These are phyloP conservation scores for Fraxinus baroniana DNA, from an alignment of 305 asterid species.

Conservation along the genomic window DNA sequence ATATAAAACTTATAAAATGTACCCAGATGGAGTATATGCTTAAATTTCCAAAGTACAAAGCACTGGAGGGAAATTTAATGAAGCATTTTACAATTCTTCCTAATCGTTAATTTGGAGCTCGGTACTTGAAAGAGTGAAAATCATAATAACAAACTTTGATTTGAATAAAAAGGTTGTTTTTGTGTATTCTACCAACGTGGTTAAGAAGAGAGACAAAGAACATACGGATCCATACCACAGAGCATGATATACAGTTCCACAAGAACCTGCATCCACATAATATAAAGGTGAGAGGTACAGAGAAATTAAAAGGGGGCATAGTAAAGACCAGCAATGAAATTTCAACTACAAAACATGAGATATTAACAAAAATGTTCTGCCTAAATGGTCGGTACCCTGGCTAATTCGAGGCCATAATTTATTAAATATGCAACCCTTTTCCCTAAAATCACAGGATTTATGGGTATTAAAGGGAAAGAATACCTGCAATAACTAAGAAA, in stretches of 20 bases:
- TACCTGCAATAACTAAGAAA: background rate
- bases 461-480: background rate
- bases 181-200: slow-evolving; percentile 16
- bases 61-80: background rate
- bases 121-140: background rate
- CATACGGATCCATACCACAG: slow-evolving; percentile 99
- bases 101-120: background rate
- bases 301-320: slow-evolving; percentile 12
- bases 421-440: background rate
- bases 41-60: background rate
- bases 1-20: background rate
- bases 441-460: background rate
- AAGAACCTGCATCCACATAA: slow-evolving; percentile 65
- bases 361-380: background rate
- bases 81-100: background rate
- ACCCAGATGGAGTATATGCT: background rate
- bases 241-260: slow-evolving; percentile 97
- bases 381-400: background rate
- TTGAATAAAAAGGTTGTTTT: background rate
- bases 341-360: background rate
- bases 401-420: background rate
- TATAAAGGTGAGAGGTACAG: slow-evolving; percentile 29
- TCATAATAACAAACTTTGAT: background rate
- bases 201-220: slow-evolving; percentile 47
- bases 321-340: slow-evolving; percentile 1